These are phyloP conservation scores for Lepiota brunneoincarnata DNA, from an alignment of 768 basidiomycete genomes.

Conservation along the genomic window DNA sequence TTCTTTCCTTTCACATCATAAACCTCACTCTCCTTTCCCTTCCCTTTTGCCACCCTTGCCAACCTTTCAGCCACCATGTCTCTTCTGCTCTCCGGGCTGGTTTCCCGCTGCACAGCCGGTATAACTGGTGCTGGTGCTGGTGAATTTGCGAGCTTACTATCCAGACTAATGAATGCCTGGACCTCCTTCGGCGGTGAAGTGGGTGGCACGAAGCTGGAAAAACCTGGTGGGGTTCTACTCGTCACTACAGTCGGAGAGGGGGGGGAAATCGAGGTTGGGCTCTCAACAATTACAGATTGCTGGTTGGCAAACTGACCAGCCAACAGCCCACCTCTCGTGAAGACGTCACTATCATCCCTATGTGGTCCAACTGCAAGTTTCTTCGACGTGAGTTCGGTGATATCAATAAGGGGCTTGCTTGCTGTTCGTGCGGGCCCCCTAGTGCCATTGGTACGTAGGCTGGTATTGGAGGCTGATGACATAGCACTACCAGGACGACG, in stretches of 20 bases:
- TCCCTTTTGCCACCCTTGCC: constrained; percentile 34
- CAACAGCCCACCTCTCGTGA: constrained; percentile 1
- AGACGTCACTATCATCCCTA: neutral
- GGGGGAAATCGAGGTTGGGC: constrained; percentile 20
- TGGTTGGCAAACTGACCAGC: neutral
- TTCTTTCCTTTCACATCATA: constrained; percentile 32
- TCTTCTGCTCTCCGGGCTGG: constrained; percentile 26
- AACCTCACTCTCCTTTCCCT: constrained; percentile 33
- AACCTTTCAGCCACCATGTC: constrained; percentile 42
- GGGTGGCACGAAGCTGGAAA: constrained; percentile 34
- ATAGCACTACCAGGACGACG: constrained; percentile 65
- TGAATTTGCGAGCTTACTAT: neutral
- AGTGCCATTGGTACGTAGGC: constrained; percentile 23
- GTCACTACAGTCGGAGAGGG: constrained; percentile 18
- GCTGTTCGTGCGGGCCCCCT: constrained; percentile 11
- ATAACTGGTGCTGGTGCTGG: neutral
- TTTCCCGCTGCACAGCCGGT: constrained; percentile 9
- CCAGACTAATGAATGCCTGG: constrained; percentile 1
- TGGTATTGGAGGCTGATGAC: constrained; percentile 35
- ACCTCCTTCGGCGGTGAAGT: constrained; percentile 27
- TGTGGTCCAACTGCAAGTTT: constrained; percentile 7
- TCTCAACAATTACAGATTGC: constrained; percentile 15
- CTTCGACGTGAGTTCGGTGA: constrained; percentile 37
- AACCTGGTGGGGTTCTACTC: constrained; percentile 27
- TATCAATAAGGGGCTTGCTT: constrained; percentile 50